Conservation (phyloP, 352 stramenopile genomes). For the Globisporangium nagaii region DNA sequence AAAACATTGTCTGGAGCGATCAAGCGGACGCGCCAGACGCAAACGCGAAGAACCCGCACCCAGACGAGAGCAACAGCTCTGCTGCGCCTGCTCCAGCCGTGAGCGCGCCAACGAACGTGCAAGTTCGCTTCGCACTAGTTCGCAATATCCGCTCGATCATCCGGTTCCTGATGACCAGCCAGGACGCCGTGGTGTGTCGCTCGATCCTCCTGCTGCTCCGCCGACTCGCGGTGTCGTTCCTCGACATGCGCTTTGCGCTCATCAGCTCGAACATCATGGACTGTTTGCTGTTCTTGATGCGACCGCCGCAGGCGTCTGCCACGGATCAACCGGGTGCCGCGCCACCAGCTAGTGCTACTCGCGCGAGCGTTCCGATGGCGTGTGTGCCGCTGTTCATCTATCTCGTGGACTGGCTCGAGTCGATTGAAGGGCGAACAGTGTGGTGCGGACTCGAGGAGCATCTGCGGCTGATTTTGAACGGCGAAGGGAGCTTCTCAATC, state of each 20-base stretch:
- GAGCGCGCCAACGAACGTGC: slow-evolving; percentile 36
- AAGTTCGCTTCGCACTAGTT: slow-evolving; percentile 72
- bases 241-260: slow-evolving; percentile 69
- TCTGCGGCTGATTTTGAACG: slow-evolving; percentile 61
- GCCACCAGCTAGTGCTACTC: background rate
- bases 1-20: slow-evolving; percentile 83
- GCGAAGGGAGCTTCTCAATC: slow-evolving; percentile 59
- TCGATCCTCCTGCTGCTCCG: slow-evolving; percentile 56
- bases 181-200: slow-evolving; percentile 40
- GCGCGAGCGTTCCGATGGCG: slow-evolving; percentile 30
- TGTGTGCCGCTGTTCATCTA: slow-evolving; percentile 70
- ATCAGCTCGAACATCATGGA: slow-evolving; percentile 78
- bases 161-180: slow-evolving; percentile 53
- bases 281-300: slow-evolving; percentile 58
- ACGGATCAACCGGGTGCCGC: background rate
- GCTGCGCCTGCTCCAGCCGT: slow-evolving; percentile 6
- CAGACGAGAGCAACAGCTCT: slow-evolving; percentile 18
- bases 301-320: slow-evolving; percentile 6
- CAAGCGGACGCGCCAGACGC: slow-evolving; percentile 21
- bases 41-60: background rate
- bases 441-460: slow-evolving; percentile 84
- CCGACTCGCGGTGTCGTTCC: slow-evolving; percentile 53
- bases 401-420: slow-evolving; percentile 74
- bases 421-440: slow-evolving; percentile 72
- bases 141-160: slow-evolving; percentile 59